Base-by-base conservation (phyloP, 2,329 filamentous ascomycete genomes). In the Curvularia spicifera region DNA sequence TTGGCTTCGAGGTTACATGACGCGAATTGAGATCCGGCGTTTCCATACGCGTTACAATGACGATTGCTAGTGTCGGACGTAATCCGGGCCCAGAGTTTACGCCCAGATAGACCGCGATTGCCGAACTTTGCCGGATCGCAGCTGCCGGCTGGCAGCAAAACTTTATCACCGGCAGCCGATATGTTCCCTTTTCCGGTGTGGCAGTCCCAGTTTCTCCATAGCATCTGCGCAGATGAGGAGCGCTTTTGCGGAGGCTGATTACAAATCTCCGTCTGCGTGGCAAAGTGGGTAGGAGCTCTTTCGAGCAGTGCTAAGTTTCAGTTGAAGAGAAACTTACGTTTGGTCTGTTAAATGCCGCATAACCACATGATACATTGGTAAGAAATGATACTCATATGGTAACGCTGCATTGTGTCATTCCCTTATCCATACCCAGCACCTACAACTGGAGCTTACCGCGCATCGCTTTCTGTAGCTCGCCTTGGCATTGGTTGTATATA, bases 121-220 rank as follows among this genome's bases (percentile, higher is more conserved):
- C 56, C 52, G 56, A 56, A 9, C 43, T 51, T 8, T 33, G 29
- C 56, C 56, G 56, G 31, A n/a, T n/a, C 10, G n/a, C 24, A 9
- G 44, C 24, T 28, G 24, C 8, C 3, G 24, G 15, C 13, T 22
- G 15, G 13, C 33, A 6, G 5, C 26, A n/a, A 28, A 35, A 26
- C 18, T 31, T 24, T 6, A 35, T 24, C 29, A 47, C 5, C 10
- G 18, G 35, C 18, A 20, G 20, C 45, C 20, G 33, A 35, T 35
- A 15, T 7, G 33, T 47, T 47, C 31, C 29, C 20, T 47, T 47
- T 35, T 13, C 18, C 20, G 9, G 5, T 47, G 13, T 15, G 13
- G 5, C 4, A 24, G 22, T 13, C 22, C 40, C 22, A 8, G 20
- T 43, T 43, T 26, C 2, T 43, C 22, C 6, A 43, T 35, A 9